A percentile compares a stretch with the other conserved stretches of the same genome.
These are phyloP conservation scores for Leptodermis oblonga DNA, from an alignment of 257 asterid species.

Conservation along the genomic window DNA sequence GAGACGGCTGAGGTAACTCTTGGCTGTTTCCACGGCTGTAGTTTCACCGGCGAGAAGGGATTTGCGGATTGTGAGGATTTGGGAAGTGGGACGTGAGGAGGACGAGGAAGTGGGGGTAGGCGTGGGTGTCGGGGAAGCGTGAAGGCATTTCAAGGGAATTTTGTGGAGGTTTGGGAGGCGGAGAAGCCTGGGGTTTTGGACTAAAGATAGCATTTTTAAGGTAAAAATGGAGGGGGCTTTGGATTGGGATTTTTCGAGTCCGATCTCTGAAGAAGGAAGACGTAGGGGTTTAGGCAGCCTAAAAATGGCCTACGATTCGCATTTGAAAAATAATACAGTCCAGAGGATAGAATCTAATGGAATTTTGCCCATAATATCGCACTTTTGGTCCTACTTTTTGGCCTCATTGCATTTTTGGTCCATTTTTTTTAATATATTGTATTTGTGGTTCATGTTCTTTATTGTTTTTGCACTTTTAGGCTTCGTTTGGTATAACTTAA, in stretches of 20 bases:
- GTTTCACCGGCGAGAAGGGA: slow-evolving; percentile 69
- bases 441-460: no score
- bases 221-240: slow-evolving; percentile 7
- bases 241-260: slow-evolving; percentile 29
- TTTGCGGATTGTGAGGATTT: slow-evolving; percentile 70
- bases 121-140: slow-evolving; percentile 25
- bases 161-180: slow-evolving; percentile 34
- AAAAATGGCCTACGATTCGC: slow-evolving; percentile 40
- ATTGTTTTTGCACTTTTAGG: no score
- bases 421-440: no score
- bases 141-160: slow-evolving; percentile 39
- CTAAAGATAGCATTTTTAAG: slow-evolving; percentile 55
- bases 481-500: no score
- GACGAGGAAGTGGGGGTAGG: slow-evolving; percentile 13
- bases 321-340: no score
- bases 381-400: no score
- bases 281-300: slow-evolving; percentile 54
- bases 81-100: slow-evolving; percentile 46
- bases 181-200: slow-evolving; percentile 60
- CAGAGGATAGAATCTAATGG: no score
- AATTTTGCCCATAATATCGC: no score
- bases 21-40: slow-evolving; percentile 67
- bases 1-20: slow-evolving; percentile 58
- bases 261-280: neutral
- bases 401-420: no score